Base-by-base conservation (phyloP, 345 rosid genomes). In the Bretschneidera sinensis region DNA sequence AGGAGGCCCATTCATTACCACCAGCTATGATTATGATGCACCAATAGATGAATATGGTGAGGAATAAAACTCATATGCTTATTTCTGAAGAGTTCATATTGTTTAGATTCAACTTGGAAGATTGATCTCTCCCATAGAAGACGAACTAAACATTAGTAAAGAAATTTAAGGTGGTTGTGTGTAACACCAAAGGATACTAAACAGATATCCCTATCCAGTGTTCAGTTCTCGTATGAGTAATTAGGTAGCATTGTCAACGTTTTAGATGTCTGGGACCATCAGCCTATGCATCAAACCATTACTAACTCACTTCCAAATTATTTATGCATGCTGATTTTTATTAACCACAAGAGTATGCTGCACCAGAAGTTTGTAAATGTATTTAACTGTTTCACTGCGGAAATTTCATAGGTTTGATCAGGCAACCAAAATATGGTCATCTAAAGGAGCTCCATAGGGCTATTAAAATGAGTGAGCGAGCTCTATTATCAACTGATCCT, bases 21-120 rank as follows among this genome's bases (percentile, higher is more conserved):
- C 99, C 39, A 95, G 99, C 79, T 95, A 95, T 45, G 99, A 95
- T 64, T 95, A 91, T 43, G 97, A 95, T 74, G 96, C 96, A 59
- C 99, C 99, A 3, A 64, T 95, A 31, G 99, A 95, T 58, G 99
- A 95, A 80, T 95, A 88, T 76, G 98, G 99, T 95, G 75, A 78
- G 78, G 62, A 62, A 24, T 20, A 45, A 11, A 17, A 48, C 9
- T 23, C 22, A 21, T 50, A n/a, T 53, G 24, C 39, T 57, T 54
- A 43, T 50, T 48, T 57, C 20, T 21, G n/a, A 21, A 20, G 15
- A 19, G 31, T 34, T 52, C 18, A 4, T 47, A 1, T 28, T 57
- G 16, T 58, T 21, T 1, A 28, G 13, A 51, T 61, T 31, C 20
- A 48, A 2, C 5, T 48, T 18, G 52, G 11, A 48, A 14, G 20